Conservation (phyloP, 2,329 filamentous ascomycete genomes). For the Trichoderma sp. region DNA sequence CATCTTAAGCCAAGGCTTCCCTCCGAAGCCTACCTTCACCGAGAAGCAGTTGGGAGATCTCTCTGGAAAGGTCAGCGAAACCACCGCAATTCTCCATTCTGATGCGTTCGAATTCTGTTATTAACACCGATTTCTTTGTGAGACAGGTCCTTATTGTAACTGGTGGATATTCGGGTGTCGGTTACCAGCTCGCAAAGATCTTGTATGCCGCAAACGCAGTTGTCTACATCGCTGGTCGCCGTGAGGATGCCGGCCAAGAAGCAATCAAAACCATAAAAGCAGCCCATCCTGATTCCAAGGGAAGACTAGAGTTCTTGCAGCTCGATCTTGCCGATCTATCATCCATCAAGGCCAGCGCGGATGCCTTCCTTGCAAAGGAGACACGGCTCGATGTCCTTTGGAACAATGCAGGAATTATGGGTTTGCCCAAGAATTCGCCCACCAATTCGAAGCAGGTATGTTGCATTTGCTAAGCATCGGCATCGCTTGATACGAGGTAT, state of each 20-base stretch:
- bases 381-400: conserved; percentile 39
- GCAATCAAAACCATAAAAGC: conserved; percentile 45
- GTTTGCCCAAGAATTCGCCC: conserved; percentile 34
- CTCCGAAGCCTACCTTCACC: conserved; percentile 26
- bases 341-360: conserved; percentile 33
- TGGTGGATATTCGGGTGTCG: conserved; percentile 43
- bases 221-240: conserved; percentile 54
- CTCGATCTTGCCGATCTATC: conserved; percentile 44
- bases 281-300: conserved; percentile 35
- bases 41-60: conserved; percentile 62
- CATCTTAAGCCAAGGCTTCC: conserved; percentile 19
- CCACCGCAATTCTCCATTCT: background rate
- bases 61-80: conserved; percentile 42
- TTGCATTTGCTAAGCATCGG: background rate
- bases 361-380: conserved; percentile 32
- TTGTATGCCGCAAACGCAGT: conserved; percentile 53
- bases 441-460: conserved; percentile 9
- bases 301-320: conserved; percentile 42
- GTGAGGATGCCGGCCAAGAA: conserved; percentile 39
- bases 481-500: background rate
- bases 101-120: background rate
- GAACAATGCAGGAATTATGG: conserved; percentile 47
- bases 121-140: background rate
- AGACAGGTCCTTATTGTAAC: conserved; percentile 50
- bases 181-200: conserved; percentile 50